Evolutionary conservation across 2,329 filamentous ascomycete genomes (phyloP).

Genomic region (Scedosporium apiospermum): DNA sequence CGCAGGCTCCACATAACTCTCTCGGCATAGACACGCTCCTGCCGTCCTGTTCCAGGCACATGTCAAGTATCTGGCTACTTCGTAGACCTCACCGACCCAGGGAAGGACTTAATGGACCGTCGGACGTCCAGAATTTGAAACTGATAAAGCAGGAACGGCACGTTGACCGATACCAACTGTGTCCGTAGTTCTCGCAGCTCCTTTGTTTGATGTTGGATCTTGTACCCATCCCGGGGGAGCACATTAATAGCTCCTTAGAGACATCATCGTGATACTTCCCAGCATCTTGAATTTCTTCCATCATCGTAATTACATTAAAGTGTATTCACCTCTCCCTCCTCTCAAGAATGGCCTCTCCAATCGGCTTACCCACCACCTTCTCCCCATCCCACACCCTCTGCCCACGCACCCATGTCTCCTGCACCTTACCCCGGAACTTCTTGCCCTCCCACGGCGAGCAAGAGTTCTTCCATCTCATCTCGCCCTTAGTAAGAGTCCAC

Average conservation of each 20-base stretch:
- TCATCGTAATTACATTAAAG: background rate
- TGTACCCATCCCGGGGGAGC: no score
- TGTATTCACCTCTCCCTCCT: slow-evolving; percentile 28
- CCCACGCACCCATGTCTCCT: slow-evolving; percentile 79
- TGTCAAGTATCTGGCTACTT: background rate
- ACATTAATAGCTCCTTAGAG: no score
- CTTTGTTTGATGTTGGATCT: no score
- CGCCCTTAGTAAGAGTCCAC: slow-evolving; percentile 64
- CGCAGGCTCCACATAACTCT: background rate
- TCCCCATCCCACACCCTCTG: slow-evolving; percentile 59
- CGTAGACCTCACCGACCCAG: no score
- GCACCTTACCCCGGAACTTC: slow-evolving; percentile 65
- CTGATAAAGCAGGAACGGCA: no score
- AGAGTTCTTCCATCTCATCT: slow-evolving; percentile 92
- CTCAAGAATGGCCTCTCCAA: slow-evolving; percentile 50
- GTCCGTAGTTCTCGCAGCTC: no score
- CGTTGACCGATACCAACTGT: no score
- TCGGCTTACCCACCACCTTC: slow-evolving; percentile 41
- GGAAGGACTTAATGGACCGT: no score
- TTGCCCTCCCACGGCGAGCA: slow-evolving; percentile 85
- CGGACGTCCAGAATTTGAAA: no score
- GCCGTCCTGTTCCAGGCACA: background rate
- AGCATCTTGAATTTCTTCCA: background rate
- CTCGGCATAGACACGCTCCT: background rate
- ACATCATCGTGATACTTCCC: no score